These are phyloP conservation scores for Magnolia sinica DNA, from an alignment of 164 flowering plant genomes.

Conservation along the genomic window DNA sequence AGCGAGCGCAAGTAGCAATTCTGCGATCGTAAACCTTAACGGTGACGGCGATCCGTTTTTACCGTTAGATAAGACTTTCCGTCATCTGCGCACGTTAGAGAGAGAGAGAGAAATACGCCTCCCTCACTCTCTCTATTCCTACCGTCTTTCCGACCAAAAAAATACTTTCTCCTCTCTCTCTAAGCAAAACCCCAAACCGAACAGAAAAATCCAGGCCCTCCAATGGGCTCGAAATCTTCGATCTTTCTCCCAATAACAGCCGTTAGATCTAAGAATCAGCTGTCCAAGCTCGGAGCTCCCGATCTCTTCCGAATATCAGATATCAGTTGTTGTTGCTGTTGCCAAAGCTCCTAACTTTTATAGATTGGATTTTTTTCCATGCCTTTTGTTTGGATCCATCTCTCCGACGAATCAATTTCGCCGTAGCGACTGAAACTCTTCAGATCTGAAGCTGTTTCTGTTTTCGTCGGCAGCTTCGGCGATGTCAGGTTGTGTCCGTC, in stretches of 20 bases:
- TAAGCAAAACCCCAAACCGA: neutral
- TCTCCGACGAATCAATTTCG: neutral
- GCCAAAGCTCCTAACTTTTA: neutral
- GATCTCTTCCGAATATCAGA: neutral
- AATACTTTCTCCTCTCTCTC: neutral
- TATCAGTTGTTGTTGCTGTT: neutral
- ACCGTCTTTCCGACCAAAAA: neutral
- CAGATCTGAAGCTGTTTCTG: constrained; percentile 3
- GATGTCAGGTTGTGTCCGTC: neutral
- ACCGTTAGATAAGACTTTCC: constrained; percentile 9
- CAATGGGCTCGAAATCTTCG: neutral
- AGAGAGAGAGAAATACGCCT: neutral
- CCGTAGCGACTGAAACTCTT: neutral
- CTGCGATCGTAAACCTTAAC: neutral
- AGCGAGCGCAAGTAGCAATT: no score
- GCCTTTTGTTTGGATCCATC: neutral
- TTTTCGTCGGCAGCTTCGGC: neutral
- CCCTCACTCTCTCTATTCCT: neutral
- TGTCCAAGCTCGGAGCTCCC: neutral
- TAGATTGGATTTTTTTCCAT: neutral
- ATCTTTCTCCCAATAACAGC: neutral
- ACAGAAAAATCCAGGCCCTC: constrained; percentile 1
- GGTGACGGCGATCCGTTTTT: constrained; percentile 12
- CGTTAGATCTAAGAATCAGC: neutral
- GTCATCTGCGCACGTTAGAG: constrained; percentile 3